Evolutionary conservation across 208 protist genomes (phyloP), one percentile per base, ranked within the genome.

Genomic region (Lotmaria passim): DNA sequence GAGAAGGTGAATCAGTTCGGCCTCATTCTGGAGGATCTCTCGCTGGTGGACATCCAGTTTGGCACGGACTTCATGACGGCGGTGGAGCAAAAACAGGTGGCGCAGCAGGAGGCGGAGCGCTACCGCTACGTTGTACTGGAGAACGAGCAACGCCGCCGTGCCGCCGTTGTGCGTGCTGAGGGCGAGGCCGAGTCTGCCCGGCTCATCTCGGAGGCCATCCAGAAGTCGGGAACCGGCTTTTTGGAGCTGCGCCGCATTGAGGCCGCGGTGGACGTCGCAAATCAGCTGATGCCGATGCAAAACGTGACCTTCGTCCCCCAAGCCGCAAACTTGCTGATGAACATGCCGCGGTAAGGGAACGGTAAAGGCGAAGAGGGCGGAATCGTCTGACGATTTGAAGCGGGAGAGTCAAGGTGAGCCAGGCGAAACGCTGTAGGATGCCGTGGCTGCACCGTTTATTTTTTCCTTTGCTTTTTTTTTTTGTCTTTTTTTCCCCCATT

Each of bases 51-150:
- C 68, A 97, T 99, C 59, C 91, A 94, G 72, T 99, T 99, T 68
- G 93, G 95, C 48, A 79, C 90, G 12, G 97, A 99, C 74, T 99
- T 98, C 63, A 98, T 98, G 86, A 79, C 83, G 14, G 96, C 97
- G 38, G 96, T 99, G 38, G 97, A 99, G 90, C 82, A 95, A 78
- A 99, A 99, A 81, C 97, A 99, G 82, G 95, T 98, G n/a, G 97
- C 96, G n/a, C 96, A 99, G 87, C 97, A 99, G 85, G 95, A 98
- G 66, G 94, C 97, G 41, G 95, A 99, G 89, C 89, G 95, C 53
- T 94, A 93, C 79, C 85, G 94, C 56, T 99, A 95, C 75, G 86
- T 98, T 24, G 97, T 99, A n/a, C 82, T 96, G 74, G 95, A 98
- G 78, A 96, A 96, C 48, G 94, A 98, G 77, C 93, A 98, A 76